phyloP scores from a whole-genome alignment of 2,329 filamentous ascomycete species.

The Raffaelea albimanens region DNA sequence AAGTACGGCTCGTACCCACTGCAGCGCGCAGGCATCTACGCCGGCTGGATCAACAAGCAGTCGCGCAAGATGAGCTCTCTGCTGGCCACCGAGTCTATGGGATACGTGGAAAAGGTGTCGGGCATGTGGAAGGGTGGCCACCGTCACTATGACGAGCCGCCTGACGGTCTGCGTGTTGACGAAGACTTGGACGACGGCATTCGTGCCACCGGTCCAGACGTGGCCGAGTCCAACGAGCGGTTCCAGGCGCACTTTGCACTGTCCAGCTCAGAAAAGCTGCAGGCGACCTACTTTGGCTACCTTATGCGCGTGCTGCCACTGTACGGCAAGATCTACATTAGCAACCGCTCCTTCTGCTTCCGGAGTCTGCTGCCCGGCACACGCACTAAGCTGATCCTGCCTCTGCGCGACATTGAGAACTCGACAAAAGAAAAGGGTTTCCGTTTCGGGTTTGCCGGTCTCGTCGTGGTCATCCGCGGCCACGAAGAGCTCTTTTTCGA shows the following conservation, averaged over 20 bases:
- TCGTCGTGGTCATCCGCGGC: slow-evolving; percentile 86
- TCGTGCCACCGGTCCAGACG: slow-evolving; percentile 30
- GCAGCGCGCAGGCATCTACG: slow-evolving; percentile 73
- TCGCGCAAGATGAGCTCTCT: slow-evolving; percentile 74
- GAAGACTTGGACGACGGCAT: slow-evolving; percentile 40
- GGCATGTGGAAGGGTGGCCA: slow-evolving; percentile 92
- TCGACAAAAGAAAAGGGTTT: slow-evolving; percentile 94
- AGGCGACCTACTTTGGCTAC: slow-evolving; percentile 86
- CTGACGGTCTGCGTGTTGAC: slow-evolving; percentile 36
- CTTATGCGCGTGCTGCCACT: slow-evolving; percentile 83
- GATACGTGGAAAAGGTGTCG: slow-evolving; percentile 92
- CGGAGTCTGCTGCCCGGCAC: slow-evolving; percentile 83
- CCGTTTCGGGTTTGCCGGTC: slow-evolving; percentile 78
- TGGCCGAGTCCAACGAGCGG: slow-evolving; percentile 53
- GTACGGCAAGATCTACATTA: slow-evolving; percentile 95
- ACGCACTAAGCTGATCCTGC: slow-evolving; percentile 84
- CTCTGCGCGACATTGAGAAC: slow-evolving; percentile 84
- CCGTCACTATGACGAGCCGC: slow-evolving; percentile 70
- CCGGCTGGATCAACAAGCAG: slow-evolving; percentile 70
- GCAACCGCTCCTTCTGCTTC: slow-evolving; percentile 82
- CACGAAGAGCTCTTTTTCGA: slow-evolving; percentile 97
- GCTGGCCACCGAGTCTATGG: slow-evolving; percentile 85
- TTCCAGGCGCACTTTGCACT: slow-evolving; percentile 87
- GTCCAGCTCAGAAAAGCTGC: slow-evolving; percentile 71
- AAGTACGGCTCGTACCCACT: slow-evolving; percentile 66